Evolutionary conservation across 2,329 filamentous ascomycete genomes (phyloP), one percentile per base, ranked within the genome.

Genomic region (Aspergillus pseudoviridinutans): DNA sequence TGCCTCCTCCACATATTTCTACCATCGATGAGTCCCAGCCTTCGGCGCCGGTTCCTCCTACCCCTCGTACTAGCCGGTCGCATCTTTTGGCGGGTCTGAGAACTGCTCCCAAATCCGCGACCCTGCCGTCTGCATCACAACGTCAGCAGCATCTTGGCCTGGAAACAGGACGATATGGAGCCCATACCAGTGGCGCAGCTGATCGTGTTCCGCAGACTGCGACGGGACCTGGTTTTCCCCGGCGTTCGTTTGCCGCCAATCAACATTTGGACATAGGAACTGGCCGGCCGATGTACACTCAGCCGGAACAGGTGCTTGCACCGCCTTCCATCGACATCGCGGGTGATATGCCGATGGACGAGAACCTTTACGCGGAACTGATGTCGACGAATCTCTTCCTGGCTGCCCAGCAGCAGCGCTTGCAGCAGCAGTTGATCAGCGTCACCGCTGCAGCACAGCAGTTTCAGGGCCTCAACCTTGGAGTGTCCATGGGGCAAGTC

Each of bases 71-170:
- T 55, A 96, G 92, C 76, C 91, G 94, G 64, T 95, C 92, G 63
- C 94, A 99, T 72, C 84, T 99, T 63, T 86, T 99, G 69, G 93
- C 93, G 60, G 93, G 93, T 57, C 83, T 99, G 60, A 87, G 94
- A 71, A 99, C 94, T 61, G 92, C 92, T 52, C 94, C 94, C 41
- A 97, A 96, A 82, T 92, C 87, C 22, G 84, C 87, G 42, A 87
- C 86, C 49, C 89, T 91, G 64, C 87, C 88, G 66, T 82, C 84
- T 46, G 85, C 84, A 61, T 82, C 84, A 68, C 84, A 85, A 57
- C 84, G 84, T 61, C 79, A 81, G 59, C 84, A 87, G 72, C 70
- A 77, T 46, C 70, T 76, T 58, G 78, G 76, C 49, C 70, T 80
- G 59, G 79, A 80, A 61, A 69, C 71, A 52, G 78, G 78, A 67